Evolutionary conservation across 192 early-diverging fungal genomes (phyloP).

Genomic region (Lobosporangium transversale): DNA sequence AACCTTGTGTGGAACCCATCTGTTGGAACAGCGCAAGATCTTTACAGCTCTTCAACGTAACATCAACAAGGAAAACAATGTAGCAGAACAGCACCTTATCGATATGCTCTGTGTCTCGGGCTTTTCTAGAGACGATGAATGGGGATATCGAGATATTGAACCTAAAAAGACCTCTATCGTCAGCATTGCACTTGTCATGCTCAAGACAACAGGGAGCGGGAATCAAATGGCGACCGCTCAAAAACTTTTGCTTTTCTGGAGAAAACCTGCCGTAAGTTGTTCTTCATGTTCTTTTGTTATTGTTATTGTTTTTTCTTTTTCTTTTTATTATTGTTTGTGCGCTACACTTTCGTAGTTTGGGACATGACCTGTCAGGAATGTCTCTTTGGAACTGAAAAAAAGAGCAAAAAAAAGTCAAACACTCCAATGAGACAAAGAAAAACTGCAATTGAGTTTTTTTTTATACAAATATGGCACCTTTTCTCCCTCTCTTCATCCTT

Average conservation of each 20-base stretch:
- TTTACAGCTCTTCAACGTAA: conserved; percentile 81
- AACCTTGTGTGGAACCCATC: conserved; percentile 67
- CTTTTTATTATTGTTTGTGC: no score
- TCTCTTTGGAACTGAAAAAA: background rate
- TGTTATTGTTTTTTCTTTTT: conserved; percentile 6
- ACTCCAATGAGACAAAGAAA: background rate
- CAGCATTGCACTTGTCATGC: conserved; percentile 73
- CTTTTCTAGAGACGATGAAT: conserved; percentile 74
- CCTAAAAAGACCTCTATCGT: conserved; percentile 73
- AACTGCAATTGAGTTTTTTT: background rate
- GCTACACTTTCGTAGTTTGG: background rate
- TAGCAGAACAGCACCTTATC: conserved; percentile 81
- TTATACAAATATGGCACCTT: background rate
- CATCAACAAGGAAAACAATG: conserved; percentile 72
- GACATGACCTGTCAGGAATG: no score
- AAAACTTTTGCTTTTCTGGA: conserved; percentile 80
- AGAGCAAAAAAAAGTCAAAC: background rate
- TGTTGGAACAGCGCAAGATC: conserved; percentile 73
- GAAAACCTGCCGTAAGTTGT: conserved; percentile 78
- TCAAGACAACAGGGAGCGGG: conserved; percentile 74
- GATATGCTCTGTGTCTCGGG: conserved; percentile 85
- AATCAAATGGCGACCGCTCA: conserved; percentile 79
- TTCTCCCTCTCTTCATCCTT: no score
- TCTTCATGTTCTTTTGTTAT: conserved; percentile 4
- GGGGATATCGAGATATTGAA: conserved; percentile 79